Base-by-base conservation (phyloP, 176 grass and related monocot species). In the Oryza punctata region DNA sequence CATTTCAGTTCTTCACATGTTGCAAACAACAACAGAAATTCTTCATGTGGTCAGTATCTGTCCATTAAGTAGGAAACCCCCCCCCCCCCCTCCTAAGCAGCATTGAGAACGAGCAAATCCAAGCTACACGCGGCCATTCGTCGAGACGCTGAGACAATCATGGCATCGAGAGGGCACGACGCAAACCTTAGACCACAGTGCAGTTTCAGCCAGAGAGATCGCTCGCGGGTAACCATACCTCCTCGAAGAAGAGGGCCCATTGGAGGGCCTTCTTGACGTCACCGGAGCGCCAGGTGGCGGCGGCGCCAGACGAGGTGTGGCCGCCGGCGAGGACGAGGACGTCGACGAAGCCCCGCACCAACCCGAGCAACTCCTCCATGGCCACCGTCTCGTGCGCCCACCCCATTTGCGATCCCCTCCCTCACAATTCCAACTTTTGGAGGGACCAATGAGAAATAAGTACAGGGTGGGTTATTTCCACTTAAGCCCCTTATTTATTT, bases 221-320 rank as follows among this genome's bases (percentile, higher is more conserved):
- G 46, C 46, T 13, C 46, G 69, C 8, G 79, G 80, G 65, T 38
- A 70, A 77, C 40, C 71, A 27, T 73, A 92, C 93, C 43, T 93
- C 88, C 83, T 98, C 86, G 87, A 98, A 95, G 90, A 94, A 93
- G 66, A 93, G 66, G 6, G 79, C 89, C 92, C 95, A 98, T 23
- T 77, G 86, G 43, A 93, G 57, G 38, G 85, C 81, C 28, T 76
- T 84, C 72, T 73, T 83, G 67, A 98, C 76, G 45, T 85, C 88
- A 6, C 41, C 75, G 59, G 78, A 49, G 46, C 86, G 83, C 95
- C 92, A 98, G 45, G 14, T 50, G 10, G 85, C 89, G 18, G 82
- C 3, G 41, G 37, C 35, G 7, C 89, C 95, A 7, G 89, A 95
- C 15, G 92, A 87, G 23, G 86, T 81, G 78, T 87, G 81, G 11